Evolutionary conservation across 2,329 filamentous ascomycete species (phyloP).

Genomic region (Paecilomyces formosus): DNA sequence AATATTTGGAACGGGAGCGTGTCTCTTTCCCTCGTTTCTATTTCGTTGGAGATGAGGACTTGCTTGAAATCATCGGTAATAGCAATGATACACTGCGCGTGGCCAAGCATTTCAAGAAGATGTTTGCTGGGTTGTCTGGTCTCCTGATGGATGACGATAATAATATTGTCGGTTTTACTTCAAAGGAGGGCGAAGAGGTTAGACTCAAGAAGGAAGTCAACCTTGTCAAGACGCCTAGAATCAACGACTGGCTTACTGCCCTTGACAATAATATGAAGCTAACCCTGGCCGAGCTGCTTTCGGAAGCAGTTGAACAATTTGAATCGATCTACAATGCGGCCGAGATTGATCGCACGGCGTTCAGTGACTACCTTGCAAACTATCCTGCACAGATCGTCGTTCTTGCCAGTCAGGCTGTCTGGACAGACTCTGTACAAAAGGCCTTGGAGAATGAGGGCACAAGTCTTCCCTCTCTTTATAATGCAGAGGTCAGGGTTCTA

Average conservation of each 20-base stretch:
- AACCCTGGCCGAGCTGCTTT: constrained; percentile 82
- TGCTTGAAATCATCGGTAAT: constrained; percentile 98
- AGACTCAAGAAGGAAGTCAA: constrained; percentile 85
- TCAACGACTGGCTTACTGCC: constrained; percentile 97
- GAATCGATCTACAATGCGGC: constrained; percentile 67
- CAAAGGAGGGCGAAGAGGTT: constrained; percentile 89
- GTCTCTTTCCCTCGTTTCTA: constrained; percentile 98
- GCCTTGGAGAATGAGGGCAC: constrained; percentile 65
- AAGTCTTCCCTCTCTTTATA: constrained; percentile 63
- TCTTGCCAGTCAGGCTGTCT: constrained; percentile 84
- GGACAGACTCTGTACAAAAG: constrained; percentile 80
- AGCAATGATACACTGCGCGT: constrained; percentile 95
- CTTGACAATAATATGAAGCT: constrained; percentile 90
- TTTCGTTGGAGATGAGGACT: constrained; percentile 96
- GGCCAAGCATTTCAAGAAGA: constrained; percentile 98
- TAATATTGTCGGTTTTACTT: constrained; percentile 85
- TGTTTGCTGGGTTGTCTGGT: constrained; percentile 95
- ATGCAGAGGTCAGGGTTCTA: constrained; percentile 77
- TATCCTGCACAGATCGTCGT: constrained; percentile 96
- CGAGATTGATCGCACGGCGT: constrained; percentile 59
- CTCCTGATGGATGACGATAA: constrained; percentile 85
- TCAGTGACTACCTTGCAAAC: constrained; percentile 71
- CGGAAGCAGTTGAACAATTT: constrained; percentile 78
- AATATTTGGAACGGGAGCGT: constrained; percentile 96
- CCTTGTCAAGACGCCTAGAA: constrained; percentile 84